These are phyloP conservation scores for Parascedosporium putredinis DNA, from an alignment of 2,329 filamentous ascomycete genomes.

Conservation along the genomic window DNA sequence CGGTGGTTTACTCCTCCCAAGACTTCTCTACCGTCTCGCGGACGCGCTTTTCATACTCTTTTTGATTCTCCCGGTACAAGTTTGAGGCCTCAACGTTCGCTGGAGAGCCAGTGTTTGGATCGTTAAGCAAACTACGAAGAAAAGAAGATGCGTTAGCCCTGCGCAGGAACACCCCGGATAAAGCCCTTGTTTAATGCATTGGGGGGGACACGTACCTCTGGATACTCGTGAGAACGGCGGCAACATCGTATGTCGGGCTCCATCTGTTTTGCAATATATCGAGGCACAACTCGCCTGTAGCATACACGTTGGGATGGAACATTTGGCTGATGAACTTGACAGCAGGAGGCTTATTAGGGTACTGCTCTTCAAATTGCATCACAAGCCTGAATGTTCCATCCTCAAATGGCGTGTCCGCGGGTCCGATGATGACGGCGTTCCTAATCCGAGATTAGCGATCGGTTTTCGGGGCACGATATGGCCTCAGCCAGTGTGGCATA, in stretches of 20 bases:
- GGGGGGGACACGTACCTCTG: constrained; percentile 59
- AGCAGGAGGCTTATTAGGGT: constrained; percentile 93
- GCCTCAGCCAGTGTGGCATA: constrained; percentile 34
- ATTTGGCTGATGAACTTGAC: constrained; percentile 99
- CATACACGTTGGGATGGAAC: constrained; percentile 99
- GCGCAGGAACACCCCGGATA: no score
- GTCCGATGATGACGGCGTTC: constrained; percentile 98
- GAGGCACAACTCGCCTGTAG: constrained; percentile 88
- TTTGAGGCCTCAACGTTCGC: constrained; percentile 98
- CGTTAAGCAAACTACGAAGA: constrained; percentile 69
- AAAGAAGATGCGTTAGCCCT: no score
- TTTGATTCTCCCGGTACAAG: constrained; percentile 94
- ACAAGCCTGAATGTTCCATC: constrained; percentile 95
- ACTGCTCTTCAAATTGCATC: constrained; percentile 99
- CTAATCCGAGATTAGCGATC: constrained; percentile 32
- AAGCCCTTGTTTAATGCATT: no score
- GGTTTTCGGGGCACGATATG: no score
- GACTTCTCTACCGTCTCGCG: constrained; percentile 98
- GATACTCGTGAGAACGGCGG: constrained; percentile 92
- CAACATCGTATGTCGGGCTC: constrained; percentile 98
- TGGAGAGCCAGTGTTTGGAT: constrained; percentile 95
- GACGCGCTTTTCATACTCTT: constrained; percentile 92
- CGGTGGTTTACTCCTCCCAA: constrained; percentile 68
- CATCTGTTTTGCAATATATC: constrained; percentile 97
- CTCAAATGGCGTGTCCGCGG: constrained; percentile 93